These are phyloP conservation scores for Xylariomycetidae sp. DNA, from an alignment of 2,329 filamentous ascomycete genomes.

Conservation along the genomic window DNA sequence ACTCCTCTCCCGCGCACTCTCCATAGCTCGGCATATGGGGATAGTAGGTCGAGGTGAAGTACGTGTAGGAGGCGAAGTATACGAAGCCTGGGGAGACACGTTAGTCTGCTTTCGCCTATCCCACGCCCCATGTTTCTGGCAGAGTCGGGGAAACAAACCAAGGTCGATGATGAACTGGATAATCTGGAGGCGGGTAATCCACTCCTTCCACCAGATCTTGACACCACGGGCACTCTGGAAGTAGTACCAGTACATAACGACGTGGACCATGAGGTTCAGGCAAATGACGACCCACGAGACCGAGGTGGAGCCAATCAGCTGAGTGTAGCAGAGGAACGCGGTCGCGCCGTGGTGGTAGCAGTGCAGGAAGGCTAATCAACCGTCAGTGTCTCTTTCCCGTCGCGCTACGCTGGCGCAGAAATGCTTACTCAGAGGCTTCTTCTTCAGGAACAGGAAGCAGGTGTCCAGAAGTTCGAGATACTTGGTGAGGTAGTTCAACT, in stretches of 20 bases:
- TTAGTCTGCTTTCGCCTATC: conserved; percentile 6
- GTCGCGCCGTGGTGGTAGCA: conserved; percentile 98
- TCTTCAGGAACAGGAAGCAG: conserved; percentile 96
- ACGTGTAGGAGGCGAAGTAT: conserved; percentile 99
- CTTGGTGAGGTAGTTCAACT: conserved; percentile 98
- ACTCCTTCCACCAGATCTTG: conserved; percentile 99
- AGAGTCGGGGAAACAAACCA: conserved; percentile 49
- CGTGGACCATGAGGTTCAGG: conserved; percentile 89
- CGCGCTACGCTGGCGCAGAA: background rate
- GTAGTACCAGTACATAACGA: conserved; percentile 99
- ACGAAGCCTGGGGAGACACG: conserved; percentile 64
- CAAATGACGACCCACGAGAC: conserved; percentile 94
- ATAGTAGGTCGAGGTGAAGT: conserved; percentile 92
- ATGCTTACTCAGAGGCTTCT: conserved; percentile 83
- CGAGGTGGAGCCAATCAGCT: conserved; percentile 85
- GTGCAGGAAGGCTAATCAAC: conserved; percentile 74
- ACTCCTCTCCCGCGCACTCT: conserved; percentile 91
- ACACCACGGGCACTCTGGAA: conserved; percentile 96
- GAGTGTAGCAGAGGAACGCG: conserved; percentile 94
- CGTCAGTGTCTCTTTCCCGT: background rate
- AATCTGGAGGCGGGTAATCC: conserved; percentile 97
- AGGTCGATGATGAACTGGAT: conserved; percentile 96
- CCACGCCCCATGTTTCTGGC: background rate
- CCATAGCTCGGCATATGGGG: conserved; percentile 76
- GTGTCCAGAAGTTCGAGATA: conserved; percentile 95